Evolutionary conservation across 176 grass and related monocot species (phyloP), one percentile per base, ranked within the genome.

Genomic region (Avena atlantica): DNA sequence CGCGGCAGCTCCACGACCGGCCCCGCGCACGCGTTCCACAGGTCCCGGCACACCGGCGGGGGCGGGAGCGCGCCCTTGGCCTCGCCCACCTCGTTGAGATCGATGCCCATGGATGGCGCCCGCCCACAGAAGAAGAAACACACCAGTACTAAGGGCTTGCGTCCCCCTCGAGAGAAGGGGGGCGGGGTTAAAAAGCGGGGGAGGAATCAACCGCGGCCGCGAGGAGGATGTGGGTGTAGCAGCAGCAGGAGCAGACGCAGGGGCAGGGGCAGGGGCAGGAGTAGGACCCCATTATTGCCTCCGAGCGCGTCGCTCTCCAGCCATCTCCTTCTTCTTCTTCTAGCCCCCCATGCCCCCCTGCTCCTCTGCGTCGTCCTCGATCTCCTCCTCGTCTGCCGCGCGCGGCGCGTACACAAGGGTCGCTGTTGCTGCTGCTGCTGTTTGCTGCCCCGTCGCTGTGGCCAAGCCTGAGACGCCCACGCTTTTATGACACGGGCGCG

Each of bases 1-100:
- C 91, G 90, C 12, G 97, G 97, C 59, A 99, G 94, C 80, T 87
- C 90, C 47, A 94, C 89, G 61, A 94, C 64, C 0, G 94, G 97
- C 16, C 97, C 97, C 2, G 94, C 94, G 84, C 97, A 99, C 25
- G 97, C 97, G 88, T 99, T 94, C 97, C 97, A 99, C 83, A 99
- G 85, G 77, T 99, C 94, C 49, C 92, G 87, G 85, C 90, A 94
- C 87, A 90, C 85, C 55, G 65, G 20, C 14, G 80, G 51, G 84
- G 88, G 20, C 44, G 44, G 61, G 63, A 67, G 86, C 79, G 83
- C 82, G 89, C 81, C 83, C 62, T 95, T 91, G 49, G 29, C 81
- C 69, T 90, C 92, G 64, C 75, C 88, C 24, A 80, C 73, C 21
- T 89, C 83, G 83, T 97, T 97, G 78, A 97, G 85, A 97, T 97